phyloP scores from a whole-genome alignment of 345 rosid species.

The Populus tremula region DNA sequence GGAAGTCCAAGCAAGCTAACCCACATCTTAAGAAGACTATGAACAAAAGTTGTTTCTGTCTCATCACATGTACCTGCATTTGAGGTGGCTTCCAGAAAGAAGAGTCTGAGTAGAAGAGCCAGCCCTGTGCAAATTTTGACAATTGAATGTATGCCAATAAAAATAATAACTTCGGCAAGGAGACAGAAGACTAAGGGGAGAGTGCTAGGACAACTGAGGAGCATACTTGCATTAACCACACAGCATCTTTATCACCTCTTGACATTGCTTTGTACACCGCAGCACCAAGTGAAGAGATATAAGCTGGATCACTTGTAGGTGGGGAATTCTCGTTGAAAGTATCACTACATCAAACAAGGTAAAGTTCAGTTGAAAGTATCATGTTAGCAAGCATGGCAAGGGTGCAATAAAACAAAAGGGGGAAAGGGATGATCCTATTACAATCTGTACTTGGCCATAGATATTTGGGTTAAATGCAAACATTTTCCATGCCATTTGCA shows the following conservation, averaged over 20 bases:
- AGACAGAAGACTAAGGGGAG: neutral
- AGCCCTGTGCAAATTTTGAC: constrained; percentile 56
- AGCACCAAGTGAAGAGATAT: constrained; percentile 77
- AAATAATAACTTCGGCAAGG: neutral
- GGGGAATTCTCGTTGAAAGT: constrained; percentile 93
- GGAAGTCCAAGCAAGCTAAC: neutral
- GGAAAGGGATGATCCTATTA: neutral
- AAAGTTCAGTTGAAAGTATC: neutral
- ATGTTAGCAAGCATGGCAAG: constrained; percentile 10
- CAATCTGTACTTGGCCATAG: neutral
- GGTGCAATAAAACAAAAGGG: neutral
- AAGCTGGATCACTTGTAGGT: constrained; percentile 73
- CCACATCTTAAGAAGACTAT: no score
- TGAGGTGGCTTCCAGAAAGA: constrained; percentile 86
- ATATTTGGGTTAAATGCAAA: neutral
- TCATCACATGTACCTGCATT: constrained; percentile 58
- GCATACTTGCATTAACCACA: constrained; percentile 97
- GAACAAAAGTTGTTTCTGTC: neutral
- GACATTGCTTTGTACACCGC: constrained; percentile 94
- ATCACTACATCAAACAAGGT: constrained; percentile 52
- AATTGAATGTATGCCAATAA: neutral
- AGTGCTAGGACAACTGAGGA: constrained; percentile 10
- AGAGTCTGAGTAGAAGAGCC: constrained; percentile 88
- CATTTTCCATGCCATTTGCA: no score
- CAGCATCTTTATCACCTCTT: constrained; percentile 76